Evolutionary conservation across 805 yeast genomes (phyloP), one percentile per base, ranked within the genome.

Genomic region (Suhomyces canberraensis): DNA sequence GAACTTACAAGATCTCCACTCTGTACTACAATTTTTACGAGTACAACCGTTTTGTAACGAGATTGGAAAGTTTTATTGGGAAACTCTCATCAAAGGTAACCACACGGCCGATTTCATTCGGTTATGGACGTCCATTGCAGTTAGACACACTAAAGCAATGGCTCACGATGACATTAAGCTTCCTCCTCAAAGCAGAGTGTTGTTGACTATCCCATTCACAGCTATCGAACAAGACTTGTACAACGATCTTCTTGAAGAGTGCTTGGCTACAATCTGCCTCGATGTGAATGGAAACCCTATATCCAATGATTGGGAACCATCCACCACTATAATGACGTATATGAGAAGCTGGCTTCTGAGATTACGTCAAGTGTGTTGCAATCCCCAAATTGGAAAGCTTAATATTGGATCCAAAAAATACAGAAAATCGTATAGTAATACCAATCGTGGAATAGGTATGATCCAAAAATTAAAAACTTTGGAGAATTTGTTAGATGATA

Each of bases 161-260:
- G 96, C 93, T 0, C 75, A 78, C 24, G 71, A 76, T 31, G 95
- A 91, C 49, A 79, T 93, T 11, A 54, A 69, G 27, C 66, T 93
- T 8, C 98, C 98, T 0, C 77, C 78, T 0, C 98, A 93, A 54
- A 70, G 71, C 3, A 69, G 95, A 35, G 69, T 79, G 8, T 64
- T 89, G 31, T 58, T 93, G 33, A 71, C 85, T 1, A 69, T 86
- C 14, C 87, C 89, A 2, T 84, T 93, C 56, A 79, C 84, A 3
- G 79, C 87, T 0, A 76, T 93, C 15, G 98, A 93, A 54, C 84
- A 84, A 51, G 88, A 86, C 52, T 81, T 86, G 50, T 93, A 93
- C 54, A 74, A 79, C 35, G 78, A 79, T 45, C 47, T 78, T 15
- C 78, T 78, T 51, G 69, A 73, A 14, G 73, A 75, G n/a, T 87